A percentile compares a stretch with the other conserved stretches of the same genome.
These are phyloP conservation scores for Tylopilus plumbeoviolaceoides DNA, from an alignment of 768 basidiomycete genomes.

Conservation along the genomic window DNA sequence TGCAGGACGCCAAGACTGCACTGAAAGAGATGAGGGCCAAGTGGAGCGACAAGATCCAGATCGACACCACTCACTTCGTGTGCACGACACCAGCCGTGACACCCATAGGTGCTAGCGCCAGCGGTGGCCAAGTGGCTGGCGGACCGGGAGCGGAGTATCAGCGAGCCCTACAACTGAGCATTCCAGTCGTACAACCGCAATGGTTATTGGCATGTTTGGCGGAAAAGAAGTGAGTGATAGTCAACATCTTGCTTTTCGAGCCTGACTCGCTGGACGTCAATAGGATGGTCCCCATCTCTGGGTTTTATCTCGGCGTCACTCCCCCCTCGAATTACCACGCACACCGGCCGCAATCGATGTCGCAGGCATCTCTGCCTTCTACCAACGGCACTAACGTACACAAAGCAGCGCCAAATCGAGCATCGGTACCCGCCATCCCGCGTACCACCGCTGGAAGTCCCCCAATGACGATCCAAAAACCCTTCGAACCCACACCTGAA, in stretches of 20 bases:
- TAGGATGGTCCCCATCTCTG: slow-evolving; percentile 85
- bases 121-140: slow-evolving; percentile 48
- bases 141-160: slow-evolving; percentile 88
- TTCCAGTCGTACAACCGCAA: slow-evolving; percentile 91
- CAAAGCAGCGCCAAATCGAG: slow-evolving; percentile 45
- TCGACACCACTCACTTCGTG: slow-evolving; percentile 98
- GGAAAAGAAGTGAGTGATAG: slow-evolving; percentile 67
- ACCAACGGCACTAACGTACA: slow-evolving; percentile 27
- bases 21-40: slow-evolving; percentile 83
- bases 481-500: slow-evolving; percentile 53
- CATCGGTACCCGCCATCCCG: slow-evolving; percentile 61
- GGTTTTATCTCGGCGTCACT: slow-evolving; percentile 76
- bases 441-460: slow-evolving; percentile 26
- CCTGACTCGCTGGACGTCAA: neutral
- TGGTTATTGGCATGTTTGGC: slow-evolving; percentile 90
- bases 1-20: slow-evolving; percentile 80
- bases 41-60: slow-evolving; percentile 91
- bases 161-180: slow-evolving; percentile 88
- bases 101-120: slow-evolving; percentile 50
- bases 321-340: slow-evolving; percentile 37
- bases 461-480: slow-evolving; percentile 31
- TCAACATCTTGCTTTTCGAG: neutral
- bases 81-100: slow-evolving; percentile 85
- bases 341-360: slow-evolving; percentile 71
- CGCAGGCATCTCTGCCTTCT: slow-evolving; percentile 54